Conservation (phyloP, 805 yeast species). For the Maudiozyma pseudohumilis region DNA sequence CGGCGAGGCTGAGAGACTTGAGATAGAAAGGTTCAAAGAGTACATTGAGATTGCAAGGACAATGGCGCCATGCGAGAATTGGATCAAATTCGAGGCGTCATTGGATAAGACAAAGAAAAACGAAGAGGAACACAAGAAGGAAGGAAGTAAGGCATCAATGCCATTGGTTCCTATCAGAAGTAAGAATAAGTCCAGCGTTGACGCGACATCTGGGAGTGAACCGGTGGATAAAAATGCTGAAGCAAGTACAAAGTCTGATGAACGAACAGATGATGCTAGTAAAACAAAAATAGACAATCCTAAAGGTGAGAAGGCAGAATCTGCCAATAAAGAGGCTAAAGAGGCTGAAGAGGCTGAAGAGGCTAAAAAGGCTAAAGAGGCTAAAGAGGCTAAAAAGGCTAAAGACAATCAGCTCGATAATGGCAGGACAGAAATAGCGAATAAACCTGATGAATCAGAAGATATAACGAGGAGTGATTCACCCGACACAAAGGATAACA, state of each 20-base stretch:
- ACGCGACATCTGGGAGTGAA: too few species aligned
- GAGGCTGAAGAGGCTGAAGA: neutral
- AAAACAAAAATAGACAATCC: neutral
- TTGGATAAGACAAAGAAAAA: neutral
- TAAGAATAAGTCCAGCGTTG: too few species aligned
- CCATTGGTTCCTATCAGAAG: too few species aligned
- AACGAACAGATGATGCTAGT: neutral
- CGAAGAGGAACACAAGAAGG: neutral
- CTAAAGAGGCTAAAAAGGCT: too few species aligned
- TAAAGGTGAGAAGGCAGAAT: neutral
- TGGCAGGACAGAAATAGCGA: neutral
- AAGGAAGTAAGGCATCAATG: neutral
- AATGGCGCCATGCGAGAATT: slow-evolving; percentile 35
- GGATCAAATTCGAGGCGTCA: neutral
- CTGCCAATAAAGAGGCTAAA: neutral
- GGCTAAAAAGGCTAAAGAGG: neutral
- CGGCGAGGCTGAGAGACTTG: slow-evolving; percentile 63
- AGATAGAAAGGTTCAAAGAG: slow-evolving; percentile 68
- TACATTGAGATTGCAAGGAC: slow-evolving; percentile 70
- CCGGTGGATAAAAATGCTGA: too few species aligned
- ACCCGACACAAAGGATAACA: too few species aligned
- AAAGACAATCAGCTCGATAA: too few species aligned
- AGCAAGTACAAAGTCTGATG: too few species aligned
- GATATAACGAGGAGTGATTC: neutral
- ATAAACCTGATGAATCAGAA: neutral